A percentile compares a stretch with the other conserved stretches of the same genome.
These are phyloP conservation scores for Arthrobotrys entomopaga DNA, from an alignment of 2,329 filamentous ascomycete genomes.

Conservation along the genomic window DNA sequence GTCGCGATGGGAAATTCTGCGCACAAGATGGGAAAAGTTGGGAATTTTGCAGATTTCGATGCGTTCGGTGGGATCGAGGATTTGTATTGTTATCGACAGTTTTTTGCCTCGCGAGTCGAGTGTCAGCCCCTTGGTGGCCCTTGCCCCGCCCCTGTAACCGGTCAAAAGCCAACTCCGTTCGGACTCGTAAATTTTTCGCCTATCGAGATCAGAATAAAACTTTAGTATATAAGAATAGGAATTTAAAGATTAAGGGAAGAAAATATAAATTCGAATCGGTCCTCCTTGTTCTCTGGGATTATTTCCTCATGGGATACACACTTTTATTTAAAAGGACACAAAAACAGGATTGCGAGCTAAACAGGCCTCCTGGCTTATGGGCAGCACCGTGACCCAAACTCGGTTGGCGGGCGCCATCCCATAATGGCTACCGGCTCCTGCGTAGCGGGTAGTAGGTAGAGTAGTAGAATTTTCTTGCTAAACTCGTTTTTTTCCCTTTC, in stretches of 20 bases:
- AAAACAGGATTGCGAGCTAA: constrained; percentile 18
- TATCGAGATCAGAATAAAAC: background rate
- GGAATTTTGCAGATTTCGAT: constrained; percentile 26
- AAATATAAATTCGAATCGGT: background rate
- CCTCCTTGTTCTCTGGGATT: background rate
- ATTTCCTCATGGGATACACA: background rate
- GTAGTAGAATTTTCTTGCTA: background rate
- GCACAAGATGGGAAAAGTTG: background rate
- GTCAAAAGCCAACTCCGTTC: background rate
- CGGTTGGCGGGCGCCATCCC: background rate
- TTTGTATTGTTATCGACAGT: constrained; percentile 29
- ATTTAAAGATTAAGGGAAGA: background rate
- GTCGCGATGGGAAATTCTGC: constrained; percentile 17
- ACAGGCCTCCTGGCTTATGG: constrained; percentile 8
- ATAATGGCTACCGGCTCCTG: no score
- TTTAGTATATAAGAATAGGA: background rate
- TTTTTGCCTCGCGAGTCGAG: constrained; percentile 13
- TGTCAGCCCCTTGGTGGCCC: constrained; percentile 5
- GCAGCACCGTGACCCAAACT: background rate
- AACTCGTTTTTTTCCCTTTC: no score
- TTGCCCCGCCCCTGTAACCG: constrained; percentile 16
- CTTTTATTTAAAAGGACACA: constrained; percentile 1
- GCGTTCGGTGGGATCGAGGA: constrained; percentile 29
- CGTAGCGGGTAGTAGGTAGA: background rate
- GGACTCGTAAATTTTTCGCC: no score